Evolutionary conservation across 331 rosid genomes (phyloP).

Genomic region (Cydonia oblonga): DNA sequence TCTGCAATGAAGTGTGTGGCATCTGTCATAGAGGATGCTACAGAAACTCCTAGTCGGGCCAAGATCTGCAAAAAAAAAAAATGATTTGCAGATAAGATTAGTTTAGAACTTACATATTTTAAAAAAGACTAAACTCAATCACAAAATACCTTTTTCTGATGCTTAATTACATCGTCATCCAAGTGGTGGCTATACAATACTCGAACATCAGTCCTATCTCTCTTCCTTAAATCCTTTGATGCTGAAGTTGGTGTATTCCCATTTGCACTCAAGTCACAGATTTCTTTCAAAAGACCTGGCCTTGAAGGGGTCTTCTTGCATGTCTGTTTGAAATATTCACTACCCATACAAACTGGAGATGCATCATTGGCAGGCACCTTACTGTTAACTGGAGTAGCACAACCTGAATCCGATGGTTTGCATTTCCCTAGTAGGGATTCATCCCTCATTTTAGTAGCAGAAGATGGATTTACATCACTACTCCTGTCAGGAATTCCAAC

Average conservation of each 20-base stretch:
- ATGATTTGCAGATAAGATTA: conserved; percentile 13
- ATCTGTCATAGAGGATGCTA: conserved; percentile 57
- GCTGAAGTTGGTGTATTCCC: conserved; percentile 32
- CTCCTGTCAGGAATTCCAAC: conserved; percentile 2
- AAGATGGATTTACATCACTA: conserved; percentile 10
- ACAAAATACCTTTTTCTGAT: conserved; percentile 71
- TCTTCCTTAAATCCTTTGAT: conserved; percentile 63
- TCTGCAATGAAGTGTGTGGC: conserved; percentile 96
- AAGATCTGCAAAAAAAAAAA: conserved; percentile 40
- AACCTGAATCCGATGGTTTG: conserved; percentile 32
- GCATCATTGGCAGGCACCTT: conserved; percentile 36
- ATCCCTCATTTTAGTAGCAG: conserved; percentile 9
- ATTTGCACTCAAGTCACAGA: conserved; percentile 39
- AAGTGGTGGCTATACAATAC: conserved; percentile 78
- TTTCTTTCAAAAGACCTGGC: conserved; percentile 46
- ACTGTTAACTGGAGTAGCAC: conserved; percentile 45
- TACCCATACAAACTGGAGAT: conserved; percentile 87
- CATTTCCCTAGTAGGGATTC: conserved; percentile 35
- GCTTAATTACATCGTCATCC: conserved; percentile 57
- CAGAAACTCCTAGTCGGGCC: conserved; percentile 57
- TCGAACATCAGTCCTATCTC: conserved; percentile 60
- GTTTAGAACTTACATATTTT: conserved; percentile 8
- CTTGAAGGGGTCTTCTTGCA: conserved; percentile 30
- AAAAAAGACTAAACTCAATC: not conserved
- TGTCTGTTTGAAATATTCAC: conserved; percentile 53